Conservation (phyloP, 139 green algal species). For the Spirogloea muscicola region DNA sequence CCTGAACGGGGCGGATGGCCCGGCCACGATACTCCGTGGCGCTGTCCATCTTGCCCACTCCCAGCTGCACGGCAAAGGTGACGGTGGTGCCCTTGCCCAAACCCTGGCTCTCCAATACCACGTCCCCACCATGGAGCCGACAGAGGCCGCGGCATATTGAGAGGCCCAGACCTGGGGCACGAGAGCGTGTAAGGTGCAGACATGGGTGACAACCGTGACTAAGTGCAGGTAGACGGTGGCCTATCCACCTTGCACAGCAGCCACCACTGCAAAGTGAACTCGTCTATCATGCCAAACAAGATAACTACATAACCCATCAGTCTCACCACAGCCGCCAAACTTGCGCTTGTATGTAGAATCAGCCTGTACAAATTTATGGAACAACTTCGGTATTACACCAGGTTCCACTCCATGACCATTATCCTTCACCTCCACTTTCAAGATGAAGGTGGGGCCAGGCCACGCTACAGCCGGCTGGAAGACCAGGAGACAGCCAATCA, state of each 20-base stretch:
- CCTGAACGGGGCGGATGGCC: not conserved
- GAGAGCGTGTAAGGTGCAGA: not conserved
- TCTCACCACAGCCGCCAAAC: conserved; percentile 3
- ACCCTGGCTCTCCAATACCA: conserved; percentile 13
- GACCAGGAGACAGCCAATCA: not conserved
- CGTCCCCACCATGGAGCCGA: conserved; percentile 11
- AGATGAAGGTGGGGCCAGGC: not conserved
- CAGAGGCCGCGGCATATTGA: conserved; percentile 20
- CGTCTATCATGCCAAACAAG: not conserved
- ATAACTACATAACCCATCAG: not conserved
- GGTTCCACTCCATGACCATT: conserved; percentile 1
- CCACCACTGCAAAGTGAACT: not conserved
- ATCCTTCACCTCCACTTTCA: conserved; percentile 11
- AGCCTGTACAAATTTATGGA: conserved; percentile 14
- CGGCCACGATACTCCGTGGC: not conserved
- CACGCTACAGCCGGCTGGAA: not conserved
- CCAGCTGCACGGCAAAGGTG: not conserved
- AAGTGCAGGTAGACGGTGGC: not conserved
- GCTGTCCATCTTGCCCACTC: not conserved
- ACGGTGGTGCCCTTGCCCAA: conserved; percentile 6
- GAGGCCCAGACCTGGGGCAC: conserved; percentile 8
- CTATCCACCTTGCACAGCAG: not conserved
- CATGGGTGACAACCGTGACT: not conserved
- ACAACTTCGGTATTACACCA: not conserved
- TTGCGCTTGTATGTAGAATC: conserved; percentile 8